A percentile compares a stretch with the other conserved stretches of the same genome.
phyloP scores from a whole-genome alignment of 164 flowering plant genomes.

The Cinnamomum chago region DNA sequence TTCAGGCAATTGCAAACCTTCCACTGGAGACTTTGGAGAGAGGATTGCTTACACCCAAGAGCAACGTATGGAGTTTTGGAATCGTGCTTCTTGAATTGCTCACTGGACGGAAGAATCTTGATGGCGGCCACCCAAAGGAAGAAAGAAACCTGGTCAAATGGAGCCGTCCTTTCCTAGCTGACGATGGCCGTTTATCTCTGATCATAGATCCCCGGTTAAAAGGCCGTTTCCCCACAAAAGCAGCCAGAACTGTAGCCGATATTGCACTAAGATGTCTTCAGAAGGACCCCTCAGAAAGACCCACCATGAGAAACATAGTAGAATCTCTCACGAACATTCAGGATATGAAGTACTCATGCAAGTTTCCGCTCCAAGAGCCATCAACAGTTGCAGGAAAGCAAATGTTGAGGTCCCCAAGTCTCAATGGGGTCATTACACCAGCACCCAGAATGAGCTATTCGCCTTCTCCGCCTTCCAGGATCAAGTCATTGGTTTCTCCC shows the following conservation, averaged over 20 bases:
- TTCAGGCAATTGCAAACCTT: conserved; percentile 65
- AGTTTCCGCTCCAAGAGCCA: conserved; percentile 87
- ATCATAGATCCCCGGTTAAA: conserved; percentile 92
- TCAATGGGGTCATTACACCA: conserved; percentile 47
- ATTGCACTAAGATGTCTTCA: conserved; percentile 84
- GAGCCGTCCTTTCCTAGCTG: conserved; percentile 79
- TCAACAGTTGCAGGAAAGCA: conserved; percentile 42
- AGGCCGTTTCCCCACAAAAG: conserved; percentile 75
- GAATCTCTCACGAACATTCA: conserved; percentile 70
- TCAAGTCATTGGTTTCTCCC: conserved; percentile 39
- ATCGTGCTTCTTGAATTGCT: conserved; percentile 82
- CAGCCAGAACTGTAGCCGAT: conserved; percentile 74
- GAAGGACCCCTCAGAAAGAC: conserved; percentile 81
- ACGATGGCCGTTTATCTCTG: conserved; percentile 67
- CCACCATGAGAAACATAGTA: conserved; percentile 79
- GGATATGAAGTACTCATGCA: conserved; percentile 62
- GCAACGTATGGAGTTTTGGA: conserved; percentile 94
- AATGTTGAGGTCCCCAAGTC: conserved; percentile 74
- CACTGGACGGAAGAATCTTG: conserved; percentile 80
- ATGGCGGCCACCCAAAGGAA: conserved; percentile 64
- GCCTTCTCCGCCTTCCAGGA: conserved; percentile 53
- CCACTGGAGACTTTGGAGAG: conserved; percentile 82
- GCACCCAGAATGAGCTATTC: conserved; percentile 52
- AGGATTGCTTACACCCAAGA: conserved; percentile 89
- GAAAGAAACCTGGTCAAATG: conserved; percentile 87